Conservation (phyloP, 306 rosid genomes). For the Parietaria judaica region DNA sequence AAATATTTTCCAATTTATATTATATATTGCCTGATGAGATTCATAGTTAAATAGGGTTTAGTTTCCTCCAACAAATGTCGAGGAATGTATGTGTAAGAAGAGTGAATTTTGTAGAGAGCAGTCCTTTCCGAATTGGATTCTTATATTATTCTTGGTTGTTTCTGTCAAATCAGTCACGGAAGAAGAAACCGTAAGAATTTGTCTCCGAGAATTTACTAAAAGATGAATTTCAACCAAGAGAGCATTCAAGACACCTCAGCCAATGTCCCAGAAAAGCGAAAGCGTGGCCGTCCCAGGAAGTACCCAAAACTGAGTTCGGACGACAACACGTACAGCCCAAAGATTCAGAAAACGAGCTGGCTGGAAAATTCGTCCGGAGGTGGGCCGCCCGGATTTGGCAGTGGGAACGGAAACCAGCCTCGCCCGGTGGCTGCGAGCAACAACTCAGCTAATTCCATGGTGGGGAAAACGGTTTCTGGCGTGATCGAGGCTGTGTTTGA, state of each 20-base stretch:
- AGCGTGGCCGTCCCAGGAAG: conserved; percentile 96
- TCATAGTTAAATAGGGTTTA: neutral
- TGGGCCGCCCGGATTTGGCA: conserved; percentile 45
- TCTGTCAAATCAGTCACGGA: conserved; percentile 6
- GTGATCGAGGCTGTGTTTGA: conserved; percentile 85
- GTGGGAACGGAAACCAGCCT: conserved; percentile 41
- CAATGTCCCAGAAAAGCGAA: conserved; percentile 68
- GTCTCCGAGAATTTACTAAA: conserved; percentile 8
- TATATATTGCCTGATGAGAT: neutral
- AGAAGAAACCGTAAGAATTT: neutral
- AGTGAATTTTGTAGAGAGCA: neutral
- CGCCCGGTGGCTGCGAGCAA: conserved; percentile 37
- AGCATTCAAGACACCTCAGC: conserved; percentile 45
- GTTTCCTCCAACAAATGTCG: neutral
- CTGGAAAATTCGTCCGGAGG: conserved; percentile 23
- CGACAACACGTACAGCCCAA: conserved; percentile 26
- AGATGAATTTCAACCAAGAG: conserved; percentile 67
- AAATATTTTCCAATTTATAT: neutral
- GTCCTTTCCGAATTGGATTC: neutral
- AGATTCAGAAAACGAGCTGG: conserved; percentile 30
- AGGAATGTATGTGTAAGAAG: no score
- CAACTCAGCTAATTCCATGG: conserved; percentile 33
- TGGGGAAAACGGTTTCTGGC: conserved; percentile 71
- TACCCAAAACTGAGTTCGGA: conserved; percentile 48
- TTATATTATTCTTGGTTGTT: neutral